These are phyloP conservation scores for Globisporangium okanoganense DNA, from an alignment of 352 stramenopile genomes.

Conservation along the genomic window DNA sequence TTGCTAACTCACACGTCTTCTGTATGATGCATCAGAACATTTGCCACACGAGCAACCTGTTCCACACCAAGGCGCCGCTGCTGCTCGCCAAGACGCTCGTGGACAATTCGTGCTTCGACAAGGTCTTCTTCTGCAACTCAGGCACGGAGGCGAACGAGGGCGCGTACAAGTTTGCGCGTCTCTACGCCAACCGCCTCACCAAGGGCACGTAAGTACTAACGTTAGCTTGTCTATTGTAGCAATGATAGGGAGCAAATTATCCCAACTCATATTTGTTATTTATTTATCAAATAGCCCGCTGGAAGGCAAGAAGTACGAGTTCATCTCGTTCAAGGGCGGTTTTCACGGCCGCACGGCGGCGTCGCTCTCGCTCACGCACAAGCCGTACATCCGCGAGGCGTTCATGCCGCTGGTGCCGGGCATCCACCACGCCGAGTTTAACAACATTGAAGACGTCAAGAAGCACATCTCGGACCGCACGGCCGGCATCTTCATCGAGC, in stretches of 20 bases:
- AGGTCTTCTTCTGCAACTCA: slow-evolving; percentile 99
- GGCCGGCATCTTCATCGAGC: slow-evolving; percentile 78
- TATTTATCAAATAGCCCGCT: slow-evolving; percentile 28
- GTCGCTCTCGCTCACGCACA: slow-evolving; percentile 81
- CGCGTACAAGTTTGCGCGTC: slow-evolving; percentile 84
- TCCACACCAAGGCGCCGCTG: slow-evolving; percentile 93
- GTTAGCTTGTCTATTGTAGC: not conserved
- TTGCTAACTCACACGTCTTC: too few species aligned
- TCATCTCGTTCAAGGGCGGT: slow-evolving; percentile 86
- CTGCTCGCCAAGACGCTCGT: slow-evolving; percentile 93
- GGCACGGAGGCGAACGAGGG: slow-evolving; percentile 90
- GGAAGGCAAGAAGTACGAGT: slow-evolving; percentile 77
- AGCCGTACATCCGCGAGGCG: slow-evolving; percentile 80
- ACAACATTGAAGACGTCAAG: slow-evolving; percentile 83
- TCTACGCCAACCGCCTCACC: slow-evolving; percentile 64
- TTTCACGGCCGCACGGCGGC: slow-evolving; percentile 84
- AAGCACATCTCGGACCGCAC: slow-evolving; percentile 68
- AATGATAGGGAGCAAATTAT: not conserved
- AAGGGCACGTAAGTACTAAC: slow-evolving; percentile 55
- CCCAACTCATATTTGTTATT: not conserved
- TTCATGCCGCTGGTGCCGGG: slow-evolving; percentile 81
- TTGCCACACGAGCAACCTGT: slow-evolving; percentile 97
- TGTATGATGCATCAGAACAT: slow-evolving; percentile 74
- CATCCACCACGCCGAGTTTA: slow-evolving; percentile 73
- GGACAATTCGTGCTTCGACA: slow-evolving; percentile 94